Percentiles rank a stretch among this genome's conserved stretches.
Conservation (phyloP, 176 grass and related monocot genomes). For the Dendrocalamus sinicus region DNA sequence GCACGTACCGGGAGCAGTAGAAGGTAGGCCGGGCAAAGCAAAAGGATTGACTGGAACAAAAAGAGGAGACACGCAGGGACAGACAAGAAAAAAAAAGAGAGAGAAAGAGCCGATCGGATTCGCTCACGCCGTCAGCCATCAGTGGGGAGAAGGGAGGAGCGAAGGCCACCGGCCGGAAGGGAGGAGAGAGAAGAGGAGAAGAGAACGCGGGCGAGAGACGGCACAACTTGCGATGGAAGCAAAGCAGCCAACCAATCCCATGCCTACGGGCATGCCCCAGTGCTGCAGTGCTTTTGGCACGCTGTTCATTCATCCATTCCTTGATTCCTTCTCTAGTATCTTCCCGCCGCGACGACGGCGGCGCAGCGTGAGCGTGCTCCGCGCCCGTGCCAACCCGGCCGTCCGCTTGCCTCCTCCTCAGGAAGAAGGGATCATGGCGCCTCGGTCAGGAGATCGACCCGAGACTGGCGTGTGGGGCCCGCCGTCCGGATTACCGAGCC, state of each 20-base stretch:
- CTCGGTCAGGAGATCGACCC: background rate
- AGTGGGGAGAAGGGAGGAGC: background rate
- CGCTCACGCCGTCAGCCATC: conserved; percentile 28
- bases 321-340: background rate
- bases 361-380: background rate
- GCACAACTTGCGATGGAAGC: conserved; percentile 55
- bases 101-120: background rate
- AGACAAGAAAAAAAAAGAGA: background rate
- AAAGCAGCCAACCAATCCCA: conserved; percentile 28
- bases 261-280: background rate
- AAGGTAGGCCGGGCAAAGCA: background rate
- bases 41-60: background rate
- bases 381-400: background rate
- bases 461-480: background rate
- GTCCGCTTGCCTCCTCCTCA: background rate
- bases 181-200: background rate
- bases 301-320: background rate
- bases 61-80: background rate
- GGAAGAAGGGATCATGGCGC: background rate
- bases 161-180: background rate
- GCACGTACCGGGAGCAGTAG: background rate
- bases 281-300: conserved; percentile 7
- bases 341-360: background rate
- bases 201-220: background rate
- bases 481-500: background rate